Evolutionary conservation across 352 stramenopile species (phyloP).

Genomic region (Pythium rhizo-oryzae): DNA sequence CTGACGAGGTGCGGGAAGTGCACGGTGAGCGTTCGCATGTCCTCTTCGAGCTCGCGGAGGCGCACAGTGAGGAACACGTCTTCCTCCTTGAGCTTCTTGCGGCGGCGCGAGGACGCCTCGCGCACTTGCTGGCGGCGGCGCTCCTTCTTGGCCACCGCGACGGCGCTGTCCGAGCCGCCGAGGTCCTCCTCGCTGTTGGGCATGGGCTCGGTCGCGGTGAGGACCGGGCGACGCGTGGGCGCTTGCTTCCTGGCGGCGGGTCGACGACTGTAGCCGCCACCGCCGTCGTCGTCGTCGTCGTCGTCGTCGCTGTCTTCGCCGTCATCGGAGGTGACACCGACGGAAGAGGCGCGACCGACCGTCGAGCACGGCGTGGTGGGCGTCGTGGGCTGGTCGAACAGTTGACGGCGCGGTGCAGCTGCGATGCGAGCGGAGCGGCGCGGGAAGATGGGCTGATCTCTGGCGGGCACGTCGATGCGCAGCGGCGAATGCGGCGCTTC

Average conservation of each 20-base stretch:
- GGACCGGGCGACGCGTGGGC: too few species aligned
- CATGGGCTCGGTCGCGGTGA: too few species aligned
- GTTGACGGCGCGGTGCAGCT: neutral
- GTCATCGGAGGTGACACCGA: neutral
- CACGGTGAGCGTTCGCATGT: neutral
- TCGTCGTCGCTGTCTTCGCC: conserved; percentile 7
- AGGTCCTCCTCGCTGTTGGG: neutral
- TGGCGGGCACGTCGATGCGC: neutral
- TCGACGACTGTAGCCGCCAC: neutral
- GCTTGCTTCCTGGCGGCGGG: too few species aligned
- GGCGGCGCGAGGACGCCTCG: conserved; percentile 6
- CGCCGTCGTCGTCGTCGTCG: conserved; percentile 5
- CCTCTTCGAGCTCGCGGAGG: conserved; percentile 3
- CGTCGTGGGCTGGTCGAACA: neutral
- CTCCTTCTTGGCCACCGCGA: conserved; percentile 14
- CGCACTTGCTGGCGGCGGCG: conserved; percentile 14
- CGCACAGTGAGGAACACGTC: conserved; percentile 5
- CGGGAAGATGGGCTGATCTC: neutral
- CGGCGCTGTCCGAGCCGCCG: neutral
- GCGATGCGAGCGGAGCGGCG: conserved; percentile 15
- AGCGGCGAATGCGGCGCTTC: neutral
- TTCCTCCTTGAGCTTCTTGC: conserved; percentile 17
- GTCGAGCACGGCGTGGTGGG: neutral
- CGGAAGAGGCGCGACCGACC: neutral
- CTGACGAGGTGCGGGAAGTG: conserved; percentile 4